A percentile compares a stretch with the other conserved stretches of the same genome.
phyloP scores from a whole-genome alignment of 345 rosid species.

The Barbarea vulgaris region DNA sequence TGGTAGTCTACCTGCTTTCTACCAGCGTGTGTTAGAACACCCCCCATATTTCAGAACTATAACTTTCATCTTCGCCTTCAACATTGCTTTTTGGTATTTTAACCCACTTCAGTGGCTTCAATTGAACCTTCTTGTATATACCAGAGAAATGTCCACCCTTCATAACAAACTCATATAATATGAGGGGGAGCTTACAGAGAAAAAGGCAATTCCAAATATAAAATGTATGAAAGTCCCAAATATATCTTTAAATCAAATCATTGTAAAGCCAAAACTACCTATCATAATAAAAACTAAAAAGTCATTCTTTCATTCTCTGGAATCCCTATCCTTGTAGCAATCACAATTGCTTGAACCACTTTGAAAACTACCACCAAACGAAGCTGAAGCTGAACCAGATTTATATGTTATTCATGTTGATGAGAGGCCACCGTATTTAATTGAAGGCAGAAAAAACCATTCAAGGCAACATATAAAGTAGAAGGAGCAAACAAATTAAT shows the following conservation, averaged over 20 bases:
- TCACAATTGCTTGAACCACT: conserved; percentile 36
- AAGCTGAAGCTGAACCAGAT: conserved; percentile 63
- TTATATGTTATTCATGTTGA: conserved; percentile 74
- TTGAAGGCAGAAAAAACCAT: not conserved
- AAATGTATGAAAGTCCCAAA: not conserved
- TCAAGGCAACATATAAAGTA: not conserved
- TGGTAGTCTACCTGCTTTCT: conserved; percentile 78
- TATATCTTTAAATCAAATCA: too few relatives aligned
- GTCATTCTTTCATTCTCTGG: conserved; percentile 54
- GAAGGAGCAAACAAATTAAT: not conserved
- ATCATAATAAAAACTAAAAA: not conserved
- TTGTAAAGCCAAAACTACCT: not conserved
- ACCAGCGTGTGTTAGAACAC: conserved; percentile 99
- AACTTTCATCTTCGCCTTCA: conserved; percentile 93
- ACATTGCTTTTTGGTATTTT: conserved; percentile 68
- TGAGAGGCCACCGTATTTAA: conserved; percentile 89
- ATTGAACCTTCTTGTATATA: conserved; percentile 94
- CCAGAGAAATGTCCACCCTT: conserved; percentile 99
- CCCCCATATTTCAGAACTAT: conserved; percentile 99
- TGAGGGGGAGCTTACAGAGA: conserved; percentile 7
- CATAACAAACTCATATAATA: conserved; percentile 23
- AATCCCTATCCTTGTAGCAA: conserved; percentile 43
- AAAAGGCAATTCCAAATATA: conserved; percentile 25
- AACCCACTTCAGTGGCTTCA: conserved; percentile 94
- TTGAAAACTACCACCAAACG: conserved; percentile 61